phyloP scores from a whole-genome alignment of 2,329 filamentous ascomycete species.

The Penicillium rolfsii region DNA sequence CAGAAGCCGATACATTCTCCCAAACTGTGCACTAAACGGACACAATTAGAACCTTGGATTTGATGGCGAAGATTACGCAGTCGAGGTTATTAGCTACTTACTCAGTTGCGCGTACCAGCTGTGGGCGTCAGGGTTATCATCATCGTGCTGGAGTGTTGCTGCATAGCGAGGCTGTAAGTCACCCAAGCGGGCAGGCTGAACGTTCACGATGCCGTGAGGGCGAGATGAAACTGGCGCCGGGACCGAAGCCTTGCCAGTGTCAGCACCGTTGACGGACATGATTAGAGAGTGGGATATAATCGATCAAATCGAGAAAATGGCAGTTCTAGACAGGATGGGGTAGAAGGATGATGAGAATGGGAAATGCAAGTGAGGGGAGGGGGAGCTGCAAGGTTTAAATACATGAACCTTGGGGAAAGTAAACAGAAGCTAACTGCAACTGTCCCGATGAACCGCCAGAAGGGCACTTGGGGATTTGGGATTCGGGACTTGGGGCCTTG shows the following conservation, averaged over 20 bases:
- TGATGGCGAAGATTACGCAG: not conserved
- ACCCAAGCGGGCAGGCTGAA: conserved; percentile 78
- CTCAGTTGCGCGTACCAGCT: conserved; percentile 91
- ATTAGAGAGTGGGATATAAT: not conserved
- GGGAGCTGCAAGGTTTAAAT: conserved; percentile 14
- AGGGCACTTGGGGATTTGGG: not conserved
- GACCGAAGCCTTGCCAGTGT: conserved; percentile 42
- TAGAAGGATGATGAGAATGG: not conserved
- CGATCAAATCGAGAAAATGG: not conserved
- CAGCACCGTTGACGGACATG: conserved; percentile 36
- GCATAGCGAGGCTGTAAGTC: conserved; percentile 87
- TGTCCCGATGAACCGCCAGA: conserved; percentile 1
- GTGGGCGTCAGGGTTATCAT: conserved; percentile 69
- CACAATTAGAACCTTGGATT: conserved; percentile 9
- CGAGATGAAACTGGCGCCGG: conserved; percentile 43
- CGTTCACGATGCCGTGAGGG: conserved; percentile 61
- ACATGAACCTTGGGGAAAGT: not conserved
- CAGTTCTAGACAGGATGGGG: not conserved
- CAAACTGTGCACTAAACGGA: conserved; percentile 66
- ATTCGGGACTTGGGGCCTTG: too few relatives aligned
- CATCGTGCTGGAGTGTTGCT: conserved; percentile 60
- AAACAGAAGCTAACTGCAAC: conserved; percentile 2
- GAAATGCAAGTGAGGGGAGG: not conserved
- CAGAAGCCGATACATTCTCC: conserved; percentile 74
- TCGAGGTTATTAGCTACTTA: conserved; percentile 48